Evolutionary conservation across 495 filamentous ascomycete species (phyloP).

Genomic region (Tuber aestivum): DNA sequence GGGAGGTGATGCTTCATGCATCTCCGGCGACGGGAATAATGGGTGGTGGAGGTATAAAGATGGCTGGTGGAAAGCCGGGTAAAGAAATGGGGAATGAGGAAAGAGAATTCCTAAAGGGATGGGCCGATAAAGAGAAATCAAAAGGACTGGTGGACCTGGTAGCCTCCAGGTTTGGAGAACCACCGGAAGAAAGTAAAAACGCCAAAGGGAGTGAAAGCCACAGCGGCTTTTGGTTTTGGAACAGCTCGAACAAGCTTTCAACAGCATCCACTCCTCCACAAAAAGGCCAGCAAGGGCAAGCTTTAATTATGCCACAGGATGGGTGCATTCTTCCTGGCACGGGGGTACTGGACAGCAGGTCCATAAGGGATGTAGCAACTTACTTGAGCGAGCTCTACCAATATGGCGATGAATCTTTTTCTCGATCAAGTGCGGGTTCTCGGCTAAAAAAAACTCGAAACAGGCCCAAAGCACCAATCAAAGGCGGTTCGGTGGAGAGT

Average conservation of each 20-base stretch:
- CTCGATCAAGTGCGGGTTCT: constrained; percentile 10
- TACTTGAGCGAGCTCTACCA: constrained; percentile 39
- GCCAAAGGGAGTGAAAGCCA: constrained; percentile 12
- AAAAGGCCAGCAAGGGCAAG: constrained; percentile 16
- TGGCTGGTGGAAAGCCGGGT: constrained; percentile 86
- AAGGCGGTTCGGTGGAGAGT: background rate
- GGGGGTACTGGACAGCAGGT: constrained; percentile 28
- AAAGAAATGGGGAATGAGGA: constrained; percentile 92
- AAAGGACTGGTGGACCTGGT: constrained; percentile 73
- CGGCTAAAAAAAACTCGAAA: constrained; percentile 25
- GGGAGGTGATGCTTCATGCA: constrained; percentile 84
- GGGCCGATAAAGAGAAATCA: constrained; percentile 56
- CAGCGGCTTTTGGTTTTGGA: constrained; percentile 38
- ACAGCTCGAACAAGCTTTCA: constrained; percentile 20
- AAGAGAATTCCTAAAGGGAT: constrained; percentile 79
- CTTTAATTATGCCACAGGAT: constrained; percentile 35
- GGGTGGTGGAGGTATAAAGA: constrained; percentile 64
- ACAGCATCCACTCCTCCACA: background rate
- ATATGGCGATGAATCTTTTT: constrained; percentile 29
- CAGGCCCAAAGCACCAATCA: constrained; percentile 17
- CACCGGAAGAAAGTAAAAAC: constrained; percentile 16
- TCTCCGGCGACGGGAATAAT: constrained; percentile 76
- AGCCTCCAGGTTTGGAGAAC: constrained; percentile 75
- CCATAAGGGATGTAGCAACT: constrained; percentile 34
- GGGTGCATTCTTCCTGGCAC: constrained; percentile 41